Percentiles rank a stretch among this genome's conserved stretches.
phyloP scores from a whole-genome alignment of 306 rosid genomes.

The Cicer pinnatifidum region DNA sequence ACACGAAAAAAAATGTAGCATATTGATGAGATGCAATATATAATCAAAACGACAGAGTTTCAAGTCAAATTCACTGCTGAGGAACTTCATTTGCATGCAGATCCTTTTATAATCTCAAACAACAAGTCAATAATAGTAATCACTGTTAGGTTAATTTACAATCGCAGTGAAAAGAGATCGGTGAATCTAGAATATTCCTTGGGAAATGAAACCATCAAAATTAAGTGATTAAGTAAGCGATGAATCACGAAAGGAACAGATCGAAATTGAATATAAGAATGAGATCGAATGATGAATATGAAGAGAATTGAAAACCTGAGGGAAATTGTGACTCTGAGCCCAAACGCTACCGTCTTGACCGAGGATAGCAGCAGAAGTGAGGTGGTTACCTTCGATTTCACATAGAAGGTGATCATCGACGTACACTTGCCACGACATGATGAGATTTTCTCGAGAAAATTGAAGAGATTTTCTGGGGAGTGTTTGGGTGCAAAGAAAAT shows the following conservation, averaged over 20 bases:
- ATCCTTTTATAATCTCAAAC: background rate
- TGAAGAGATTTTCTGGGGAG: background rate
- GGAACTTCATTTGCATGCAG: conserved; percentile 22
- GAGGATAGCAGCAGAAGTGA: conserved; percentile 72
- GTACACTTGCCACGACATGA: conserved; percentile 93
- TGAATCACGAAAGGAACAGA: background rate
- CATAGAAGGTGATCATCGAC: conserved; percentile 88
- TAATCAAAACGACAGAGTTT: background rate
- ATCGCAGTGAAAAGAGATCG: conserved; percentile 24
- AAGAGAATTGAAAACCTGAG: conserved; percentile 59
- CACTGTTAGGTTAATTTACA: background rate
- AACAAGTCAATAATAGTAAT: background rate
- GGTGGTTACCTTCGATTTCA: conserved; percentile 74
- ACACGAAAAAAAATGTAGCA: background rate
- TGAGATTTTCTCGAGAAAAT: conserved; percentile 38
- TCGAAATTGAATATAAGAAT: background rate
- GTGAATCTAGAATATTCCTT: conserved; percentile 11
- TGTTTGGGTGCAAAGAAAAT: conserved; percentile 38
- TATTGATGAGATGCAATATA: background rate
- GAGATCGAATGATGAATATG: background rate
- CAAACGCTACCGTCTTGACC: conserved; percentile 88
- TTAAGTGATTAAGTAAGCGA: background rate
- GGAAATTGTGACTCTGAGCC: conserved; percentile 85
- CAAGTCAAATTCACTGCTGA: background rate
- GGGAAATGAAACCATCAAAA: background rate